phyloP scores from a whole-genome alignment of 257 asterid genomes.

The Jaltomata sinuosa region DNA sequence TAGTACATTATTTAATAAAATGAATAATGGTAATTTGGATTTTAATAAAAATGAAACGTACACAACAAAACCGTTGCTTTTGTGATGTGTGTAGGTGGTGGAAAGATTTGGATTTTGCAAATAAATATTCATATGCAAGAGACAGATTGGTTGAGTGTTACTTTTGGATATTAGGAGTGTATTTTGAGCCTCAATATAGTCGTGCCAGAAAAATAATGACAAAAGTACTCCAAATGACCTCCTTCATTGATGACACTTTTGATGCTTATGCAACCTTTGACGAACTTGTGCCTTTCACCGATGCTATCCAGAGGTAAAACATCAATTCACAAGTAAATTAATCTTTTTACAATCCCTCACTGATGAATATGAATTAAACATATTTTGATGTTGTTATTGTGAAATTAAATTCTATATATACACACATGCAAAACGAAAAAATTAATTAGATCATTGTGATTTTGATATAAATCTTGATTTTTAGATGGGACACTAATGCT shows the following conservation, averaged over 20 bases:
- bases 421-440: too few species aligned
- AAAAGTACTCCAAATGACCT: neutral
- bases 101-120: neutral
- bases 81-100: neutral
- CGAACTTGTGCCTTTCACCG: neutral
- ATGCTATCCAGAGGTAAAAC: neutral
- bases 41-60: neutral
- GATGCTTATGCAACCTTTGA: neutral
- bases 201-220: neutral
- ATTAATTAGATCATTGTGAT: neutral
- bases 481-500: neutral
- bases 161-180: neutral
- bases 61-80: neutral
- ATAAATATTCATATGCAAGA: neutral
- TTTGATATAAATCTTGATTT: too few species aligned
- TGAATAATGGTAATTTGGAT: neutral
- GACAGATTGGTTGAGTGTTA: neutral
- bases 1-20: neutral
- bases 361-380: neutral
- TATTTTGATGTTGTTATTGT: neutral
- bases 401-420: neutral
- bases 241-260: neutral
- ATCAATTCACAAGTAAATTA: neutral
- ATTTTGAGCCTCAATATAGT: neutral
- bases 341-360: neutral